Conservation (phyloP, 176 grass and related monocot species). For the Triticum monococcum region DNA sequence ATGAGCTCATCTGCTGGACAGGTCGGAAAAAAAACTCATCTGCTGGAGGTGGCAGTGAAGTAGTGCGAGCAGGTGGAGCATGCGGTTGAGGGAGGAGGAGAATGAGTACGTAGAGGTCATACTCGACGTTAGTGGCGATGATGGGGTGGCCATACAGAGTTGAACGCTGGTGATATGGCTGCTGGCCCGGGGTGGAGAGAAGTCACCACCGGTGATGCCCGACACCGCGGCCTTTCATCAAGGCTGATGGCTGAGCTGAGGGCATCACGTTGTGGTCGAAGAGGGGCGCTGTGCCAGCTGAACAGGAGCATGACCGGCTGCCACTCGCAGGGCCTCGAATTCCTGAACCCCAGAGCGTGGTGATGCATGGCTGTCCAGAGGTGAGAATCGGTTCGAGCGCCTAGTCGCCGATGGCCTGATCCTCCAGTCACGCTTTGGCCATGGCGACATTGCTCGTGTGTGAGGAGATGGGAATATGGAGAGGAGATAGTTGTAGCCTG, state of each 20-base stretch:
- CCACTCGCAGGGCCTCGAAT: conserved; percentile 59
- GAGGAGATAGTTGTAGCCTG: too few species aligned
- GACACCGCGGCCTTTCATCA: conserved; percentile 36
- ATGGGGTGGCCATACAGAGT: conserved; percentile 48
- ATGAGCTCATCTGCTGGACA: too few species aligned
- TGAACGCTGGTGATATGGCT: conserved; percentile 3
- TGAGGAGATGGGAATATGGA: too few species aligned
- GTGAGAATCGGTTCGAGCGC: conserved; percentile 64
- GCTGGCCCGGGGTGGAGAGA: neutral
- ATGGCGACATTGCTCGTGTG: neutral
- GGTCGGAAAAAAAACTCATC: too few species aligned
- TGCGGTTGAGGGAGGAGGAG: conserved; percentile 70
- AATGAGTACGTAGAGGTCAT: conserved; percentile 81
- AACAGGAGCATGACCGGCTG: conserved; percentile 62
- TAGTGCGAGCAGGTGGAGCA: conserved; percentile 44
- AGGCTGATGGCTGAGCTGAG: conserved; percentile 63
- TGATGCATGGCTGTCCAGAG: conserved; percentile 64
- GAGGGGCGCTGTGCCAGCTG: conserved; percentile 29
- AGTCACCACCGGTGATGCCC: too few species aligned
- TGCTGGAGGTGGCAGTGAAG: too few species aligned
- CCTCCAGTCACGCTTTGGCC: conserved; percentile 64
- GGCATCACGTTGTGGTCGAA: conserved; percentile 32
- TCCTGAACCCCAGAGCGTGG: conserved; percentile 59
- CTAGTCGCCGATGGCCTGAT: conserved; percentile 73
- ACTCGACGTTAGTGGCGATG: conserved; percentile 48